These are phyloP conservation scores for Hansfordia pulvinata DNA, from an alignment of 2,329 filamentous ascomycete genomes.

Conservation along the genomic window DNA sequence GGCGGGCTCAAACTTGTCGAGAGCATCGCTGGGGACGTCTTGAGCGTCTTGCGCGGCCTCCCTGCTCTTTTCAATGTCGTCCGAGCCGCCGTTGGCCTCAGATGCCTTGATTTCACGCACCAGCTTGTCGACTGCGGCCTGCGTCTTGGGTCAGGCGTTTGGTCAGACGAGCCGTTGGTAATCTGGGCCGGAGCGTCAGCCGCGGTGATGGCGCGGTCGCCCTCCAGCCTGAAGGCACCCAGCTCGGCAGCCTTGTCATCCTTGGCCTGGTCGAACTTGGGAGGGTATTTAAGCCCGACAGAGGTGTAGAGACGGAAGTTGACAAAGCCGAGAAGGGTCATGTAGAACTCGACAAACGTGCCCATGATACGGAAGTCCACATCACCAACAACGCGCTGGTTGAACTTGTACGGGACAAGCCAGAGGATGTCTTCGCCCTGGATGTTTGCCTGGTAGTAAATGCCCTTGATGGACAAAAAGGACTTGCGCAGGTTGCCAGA, in stretches of 20 bases:
- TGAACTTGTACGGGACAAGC: constrained; percentile 96
- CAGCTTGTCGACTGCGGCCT: constrained; percentile 55
- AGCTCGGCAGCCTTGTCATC: constrained; percentile 86
- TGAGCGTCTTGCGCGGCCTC: constrained; percentile 26
- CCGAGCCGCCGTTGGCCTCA: constrained; percentile 37
- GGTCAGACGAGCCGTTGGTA: constrained; percentile 31
- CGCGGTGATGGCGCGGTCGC: constrained; percentile 44
- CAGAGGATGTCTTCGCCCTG: constrained; percentile 94
- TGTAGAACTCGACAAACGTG: constrained; percentile 98
- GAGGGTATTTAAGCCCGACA: constrained; percentile 85
- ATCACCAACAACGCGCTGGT: constrained; percentile 84
- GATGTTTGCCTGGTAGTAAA: constrained; percentile 97
- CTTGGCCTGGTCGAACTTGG: constrained; percentile 77
- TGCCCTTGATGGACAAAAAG: constrained; percentile 96
- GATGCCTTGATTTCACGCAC: constrained; percentile 49
- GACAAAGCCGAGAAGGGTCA: constrained; percentile 86
- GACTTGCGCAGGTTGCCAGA: constrained; percentile 89
- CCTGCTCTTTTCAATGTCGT: constrained; percentile 27
- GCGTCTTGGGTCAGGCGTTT: constrained; percentile 48
- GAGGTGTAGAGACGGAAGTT: constrained; percentile 92
- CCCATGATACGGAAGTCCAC: constrained; percentile 99
- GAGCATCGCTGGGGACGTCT: constrained; percentile 43
- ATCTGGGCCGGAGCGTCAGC: constrained; percentile 39
- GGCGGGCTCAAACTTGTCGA: constrained; percentile 84
- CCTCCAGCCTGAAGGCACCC: constrained; percentile 81